These are phyloP conservation scores for Poa annua DNA, from an alignment of 176 grass and related monocot genomes.

Conservation along the genomic window DNA sequence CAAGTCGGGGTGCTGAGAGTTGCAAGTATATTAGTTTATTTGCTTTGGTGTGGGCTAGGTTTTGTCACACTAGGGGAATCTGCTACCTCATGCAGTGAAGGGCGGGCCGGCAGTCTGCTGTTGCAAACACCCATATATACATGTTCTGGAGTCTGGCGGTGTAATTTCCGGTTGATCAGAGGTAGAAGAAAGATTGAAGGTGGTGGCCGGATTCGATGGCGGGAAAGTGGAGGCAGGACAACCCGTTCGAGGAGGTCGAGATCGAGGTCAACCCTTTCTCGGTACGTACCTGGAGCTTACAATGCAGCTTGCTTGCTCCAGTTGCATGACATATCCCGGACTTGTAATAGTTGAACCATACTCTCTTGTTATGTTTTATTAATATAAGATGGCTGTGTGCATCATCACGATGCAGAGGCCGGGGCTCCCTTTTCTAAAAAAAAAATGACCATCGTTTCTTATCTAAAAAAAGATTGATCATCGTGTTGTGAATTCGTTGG, in stretches of 20 bases:
- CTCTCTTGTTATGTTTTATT: too few species aligned
- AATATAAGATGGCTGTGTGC: too few species aligned
- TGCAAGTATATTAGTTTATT: neutral
- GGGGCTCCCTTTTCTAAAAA: too few species aligned
- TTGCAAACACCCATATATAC: conserved; percentile 5
- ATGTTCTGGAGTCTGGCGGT: neutral
- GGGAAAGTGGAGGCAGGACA: conserved; percentile 43
- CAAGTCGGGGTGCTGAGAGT: neutral
- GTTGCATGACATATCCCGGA: neutral
- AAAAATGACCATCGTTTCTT: neutral
- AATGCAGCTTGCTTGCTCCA: too few species aligned
- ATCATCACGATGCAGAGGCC: too few species aligned
- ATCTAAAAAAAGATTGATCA: neutral
- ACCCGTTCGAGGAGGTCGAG: conserved; percentile 52
- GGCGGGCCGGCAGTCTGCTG: neutral
- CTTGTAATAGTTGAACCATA: too few species aligned
- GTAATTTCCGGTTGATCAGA: neutral
- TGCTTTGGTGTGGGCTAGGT: neutral
- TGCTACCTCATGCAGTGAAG: neutral
- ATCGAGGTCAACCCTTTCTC: conserved; percentile 57
- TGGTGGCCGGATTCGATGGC: conserved; percentile 30
- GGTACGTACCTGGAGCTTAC: conserved; percentile 4
- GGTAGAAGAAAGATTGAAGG: neutral
- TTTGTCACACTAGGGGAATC: neutral
- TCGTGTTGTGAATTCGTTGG: too few species aligned